A percentile compares a stretch with the other conserved stretches of the same genome.
Conservation (phyloP, 2,329 filamentous ascomycete genomes). For the Pezicula neosporulosa region DNA sequence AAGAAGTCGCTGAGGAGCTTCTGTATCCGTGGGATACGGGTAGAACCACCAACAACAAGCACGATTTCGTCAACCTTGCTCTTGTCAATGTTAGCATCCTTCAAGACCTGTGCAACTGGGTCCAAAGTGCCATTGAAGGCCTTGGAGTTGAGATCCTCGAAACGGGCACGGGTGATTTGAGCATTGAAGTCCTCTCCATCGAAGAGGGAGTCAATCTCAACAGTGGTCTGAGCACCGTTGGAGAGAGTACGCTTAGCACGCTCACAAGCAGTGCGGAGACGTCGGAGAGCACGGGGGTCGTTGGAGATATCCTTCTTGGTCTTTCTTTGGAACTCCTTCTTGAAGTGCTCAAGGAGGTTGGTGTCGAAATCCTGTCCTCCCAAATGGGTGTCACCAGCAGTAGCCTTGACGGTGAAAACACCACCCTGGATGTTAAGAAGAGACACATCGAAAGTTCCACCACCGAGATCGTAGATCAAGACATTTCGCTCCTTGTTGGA, state of each 20-base stretch:
- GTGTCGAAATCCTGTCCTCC: constrained; percentile 97
- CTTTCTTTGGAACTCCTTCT: constrained; percentile 86
- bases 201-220: constrained; percentile 98
- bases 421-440: constrained; percentile 98
- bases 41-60: constrained; percentile 97
- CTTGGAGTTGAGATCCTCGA: constrained; percentile 97
- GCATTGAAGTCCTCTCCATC: constrained; percentile 97
- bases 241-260: constrained; percentile 99
- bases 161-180: constrained; percentile 96
- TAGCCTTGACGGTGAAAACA: constrained; percentile 99
- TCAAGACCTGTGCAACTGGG: constrained; percentile 93
- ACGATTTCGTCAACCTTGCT: constrained; percentile 95
- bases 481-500: constrained; percentile 98
- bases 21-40: constrained; percentile 98
- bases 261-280: constrained; percentile 97
- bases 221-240: constrained; percentile 93
- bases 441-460: constrained; percentile 99
- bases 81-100: constrained; percentile 89
- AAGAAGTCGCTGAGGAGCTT: constrained; percentile 99
- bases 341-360: constrained; percentile 93
- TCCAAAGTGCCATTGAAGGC: constrained; percentile 91
- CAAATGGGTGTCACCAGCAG: constrained; percentile 94
- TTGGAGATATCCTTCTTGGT: constrained; percentile 75
- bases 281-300: constrained; percentile 88
- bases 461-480: constrained; percentile 99